These are phyloP conservation scores for Xylaria venustula DNA, from an alignment of 495 filamentous ascomycete species.

Conservation along the genomic window DNA sequence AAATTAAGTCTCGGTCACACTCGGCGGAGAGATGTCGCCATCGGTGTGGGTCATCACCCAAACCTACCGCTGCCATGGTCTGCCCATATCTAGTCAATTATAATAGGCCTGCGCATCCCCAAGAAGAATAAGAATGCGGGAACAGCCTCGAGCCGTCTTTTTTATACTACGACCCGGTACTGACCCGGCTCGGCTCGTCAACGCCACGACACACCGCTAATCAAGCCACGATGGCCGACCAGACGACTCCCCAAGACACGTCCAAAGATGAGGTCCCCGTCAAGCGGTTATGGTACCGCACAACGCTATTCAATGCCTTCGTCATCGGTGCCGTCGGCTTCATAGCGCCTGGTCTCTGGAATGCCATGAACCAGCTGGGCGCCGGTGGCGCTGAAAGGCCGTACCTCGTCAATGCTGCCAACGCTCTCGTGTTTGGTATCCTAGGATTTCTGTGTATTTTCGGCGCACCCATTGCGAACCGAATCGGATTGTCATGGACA, in stretches of 20 bases:
- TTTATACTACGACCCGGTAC: too few relatives aligned
- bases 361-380: constrained; percentile 54
- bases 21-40: constrained; percentile 22
- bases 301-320: constrained; percentile 55
- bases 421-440: constrained; percentile 55
- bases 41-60: constrained; percentile 25
- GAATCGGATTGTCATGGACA: constrained; percentile 51
- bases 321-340: constrained; percentile 56
- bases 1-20: background rate
- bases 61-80: background rate
- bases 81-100: background rate
- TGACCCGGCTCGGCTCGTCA: background rate
- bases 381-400: constrained; percentile 57
- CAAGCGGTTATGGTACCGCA: constrained; percentile 45
- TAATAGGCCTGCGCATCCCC: background rate
- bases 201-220: background rate
- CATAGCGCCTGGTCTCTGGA: constrained; percentile 60
- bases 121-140: too few relatives aligned
- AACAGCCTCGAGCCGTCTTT: too few relatives aligned
- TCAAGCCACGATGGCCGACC: constrained; percentile 1
- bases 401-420: constrained; percentile 57
- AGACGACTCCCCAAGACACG: background rate
- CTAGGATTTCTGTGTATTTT: constrained; percentile 58
- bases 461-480: constrained; percentile 52
- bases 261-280: background rate